Conservation (phyloP, 2,329 filamentous ascomycete genomes). For the Venturia oleaginea region DNA sequence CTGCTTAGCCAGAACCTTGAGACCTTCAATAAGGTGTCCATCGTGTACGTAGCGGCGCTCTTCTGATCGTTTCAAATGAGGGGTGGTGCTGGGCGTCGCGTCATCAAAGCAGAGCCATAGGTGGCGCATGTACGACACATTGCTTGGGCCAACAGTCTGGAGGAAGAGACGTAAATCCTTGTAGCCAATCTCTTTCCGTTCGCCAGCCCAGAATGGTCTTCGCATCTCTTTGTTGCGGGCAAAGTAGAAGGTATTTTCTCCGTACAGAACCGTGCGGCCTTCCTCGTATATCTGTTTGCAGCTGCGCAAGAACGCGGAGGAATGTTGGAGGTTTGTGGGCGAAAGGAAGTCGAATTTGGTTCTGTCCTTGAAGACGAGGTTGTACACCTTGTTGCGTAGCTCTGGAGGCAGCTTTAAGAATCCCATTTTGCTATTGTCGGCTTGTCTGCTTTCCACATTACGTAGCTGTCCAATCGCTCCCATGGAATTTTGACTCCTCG, state of each 20-base stretch:
- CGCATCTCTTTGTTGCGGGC: conserved; percentile 29
- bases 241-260: conserved; percentile 41
- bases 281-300: conserved; percentile 38
- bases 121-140: conserved; percentile 37
- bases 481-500: background rate
- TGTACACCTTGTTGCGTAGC: conserved; percentile 40
- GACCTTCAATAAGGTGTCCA: conserved; percentile 35
- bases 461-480: background rate
- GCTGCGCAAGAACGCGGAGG: conserved; percentile 37
- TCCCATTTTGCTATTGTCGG: conserved; percentile 16
- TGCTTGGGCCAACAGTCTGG: conserved; percentile 38
- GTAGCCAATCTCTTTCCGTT: conserved; percentile 40
- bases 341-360: conserved; percentile 28
- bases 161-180: conserved; percentile 36
- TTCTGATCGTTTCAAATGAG: conserved; percentile 29
- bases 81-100: conserved; percentile 32
- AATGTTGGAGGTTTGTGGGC: conserved; percentile 30
- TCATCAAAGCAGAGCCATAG: conserved; percentile 38
- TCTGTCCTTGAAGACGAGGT: conserved; percentile 28
- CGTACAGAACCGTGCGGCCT: conserved; percentile 39
- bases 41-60: conserved; percentile 42
- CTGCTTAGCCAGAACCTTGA: conserved; percentile 34
- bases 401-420: conserved; percentile 34
- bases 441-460: conserved; percentile 8
- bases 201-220: conserved; percentile 31